A percentile compares a stretch with the other conserved stretches of the same genome.
phyloP scores from a whole-genome alignment of 2,329 filamentous ascomycete genomes.

The Fusarium sororula region DNA sequence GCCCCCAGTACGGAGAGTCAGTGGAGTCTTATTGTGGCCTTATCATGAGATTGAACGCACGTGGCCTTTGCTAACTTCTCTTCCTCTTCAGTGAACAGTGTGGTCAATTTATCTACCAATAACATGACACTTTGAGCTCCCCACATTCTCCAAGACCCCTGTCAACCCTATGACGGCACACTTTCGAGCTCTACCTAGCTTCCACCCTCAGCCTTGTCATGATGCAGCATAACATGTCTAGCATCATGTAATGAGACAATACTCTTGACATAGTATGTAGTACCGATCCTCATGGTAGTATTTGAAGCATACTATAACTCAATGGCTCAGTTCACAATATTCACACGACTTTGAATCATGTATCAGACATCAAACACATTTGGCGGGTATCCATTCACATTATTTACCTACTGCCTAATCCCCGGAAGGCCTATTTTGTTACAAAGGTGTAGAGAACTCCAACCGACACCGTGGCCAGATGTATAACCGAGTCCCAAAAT shows the following conservation, averaged over 20 bases:
- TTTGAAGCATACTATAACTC: background rate
- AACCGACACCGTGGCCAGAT: conserved; percentile 42
- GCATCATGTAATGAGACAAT: background rate
- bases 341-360: background rate
- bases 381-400: conserved; percentile 43
- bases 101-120: conserved; percentile 6
- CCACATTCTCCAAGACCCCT: conserved; percentile 33
- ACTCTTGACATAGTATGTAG: background rate
- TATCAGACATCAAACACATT: background rate
- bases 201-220: conserved; percentile 24
- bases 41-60: background rate
- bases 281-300: background rate
- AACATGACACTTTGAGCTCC: conserved; percentile 11
- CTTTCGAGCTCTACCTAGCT: conserved; percentile 8
- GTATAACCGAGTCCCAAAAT: conserved; percentile 43
- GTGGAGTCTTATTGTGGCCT: background rate
- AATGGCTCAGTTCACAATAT: conserved; percentile 1
- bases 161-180: conserved; percentile 35
- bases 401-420: conserved; percentile 37
- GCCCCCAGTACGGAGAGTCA: background rate
- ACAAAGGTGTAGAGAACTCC: conserved; percentile 43
- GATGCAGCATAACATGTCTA: background rate
- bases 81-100: background rate
- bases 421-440: conserved; percentile 39
- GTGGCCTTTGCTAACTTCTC: background rate